Evolutionary conservation across 768 basidiomycete species (phyloP).

Genomic region (Mycena amicta): DNA sequence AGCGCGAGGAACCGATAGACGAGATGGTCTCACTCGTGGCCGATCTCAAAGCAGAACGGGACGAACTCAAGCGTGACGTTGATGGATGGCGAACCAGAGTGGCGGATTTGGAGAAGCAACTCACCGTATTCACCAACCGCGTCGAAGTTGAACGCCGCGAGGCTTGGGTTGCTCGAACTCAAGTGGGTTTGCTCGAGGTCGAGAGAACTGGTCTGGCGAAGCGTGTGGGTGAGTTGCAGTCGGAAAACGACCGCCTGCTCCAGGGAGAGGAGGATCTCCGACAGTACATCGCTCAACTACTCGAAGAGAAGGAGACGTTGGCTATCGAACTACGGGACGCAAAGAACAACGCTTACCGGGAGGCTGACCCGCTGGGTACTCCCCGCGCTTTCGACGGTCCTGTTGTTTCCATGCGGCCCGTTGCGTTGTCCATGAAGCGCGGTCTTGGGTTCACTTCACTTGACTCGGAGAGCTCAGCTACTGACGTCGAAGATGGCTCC

Average conservation of each 20-base stretch:
- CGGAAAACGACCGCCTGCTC: slow-evolving; percentile 31
- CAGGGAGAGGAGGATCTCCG: slow-evolving; percentile 42
- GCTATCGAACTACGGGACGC: slow-evolving; percentile 56
- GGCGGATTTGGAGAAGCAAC: slow-evolving; percentile 71
- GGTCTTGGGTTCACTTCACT: slow-evolving; percentile 60
- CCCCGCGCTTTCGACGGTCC: slow-evolving; percentile 37
- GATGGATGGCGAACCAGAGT: slow-evolving; percentile 85
- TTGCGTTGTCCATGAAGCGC: slow-evolving; percentile 36
- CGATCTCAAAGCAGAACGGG: slow-evolving; percentile 85
- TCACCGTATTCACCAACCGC: slow-evolving; percentile 62
- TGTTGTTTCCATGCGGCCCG: slow-evolving; percentile 23
- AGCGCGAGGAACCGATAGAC: slow-evolving; percentile 59
- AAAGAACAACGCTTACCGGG: slow-evolving; percentile 41
- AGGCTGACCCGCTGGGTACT: slow-evolving; percentile 42
- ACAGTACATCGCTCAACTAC: slow-evolving; percentile 30
- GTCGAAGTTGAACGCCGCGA: slow-evolving; percentile 82
- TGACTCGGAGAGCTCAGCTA: slow-evolving; percentile 65
- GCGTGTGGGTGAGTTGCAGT: slow-evolving; percentile 36
- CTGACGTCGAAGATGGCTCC: slow-evolving; percentile 68
- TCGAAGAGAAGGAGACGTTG: slow-evolving; percentile 43
- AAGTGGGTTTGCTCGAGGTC: slow-evolving; percentile 61
- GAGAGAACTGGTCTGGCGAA: slow-evolving; percentile 65
- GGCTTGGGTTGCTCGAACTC: slow-evolving; percentile 82
- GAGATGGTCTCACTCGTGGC: slow-evolving; percentile 77
- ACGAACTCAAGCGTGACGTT: slow-evolving; percentile 85